Conservation (phyloP, 139 green algal species). For the Chlamydomonas sp. region DNA sequence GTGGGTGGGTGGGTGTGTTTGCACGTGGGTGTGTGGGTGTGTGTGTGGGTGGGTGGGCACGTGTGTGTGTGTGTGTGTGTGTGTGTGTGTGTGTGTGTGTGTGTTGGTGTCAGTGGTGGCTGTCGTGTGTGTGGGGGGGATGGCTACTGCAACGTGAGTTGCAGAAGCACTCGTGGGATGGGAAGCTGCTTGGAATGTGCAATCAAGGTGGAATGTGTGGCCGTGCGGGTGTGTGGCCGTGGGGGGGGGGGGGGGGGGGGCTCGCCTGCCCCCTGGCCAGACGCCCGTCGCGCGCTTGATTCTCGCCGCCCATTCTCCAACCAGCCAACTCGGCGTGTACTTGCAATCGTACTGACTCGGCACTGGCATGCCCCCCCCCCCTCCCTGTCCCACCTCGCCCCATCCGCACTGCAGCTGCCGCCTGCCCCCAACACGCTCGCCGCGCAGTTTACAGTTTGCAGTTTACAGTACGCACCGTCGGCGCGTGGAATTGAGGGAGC, state of each 20-base stretch:
- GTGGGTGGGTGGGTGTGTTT: conserved; percentile 62
- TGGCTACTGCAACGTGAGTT: no score
- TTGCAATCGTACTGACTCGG: conserved; percentile 7
- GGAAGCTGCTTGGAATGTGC: no score
- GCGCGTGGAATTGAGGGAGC: no score
- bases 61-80: conserved; percentile 35
- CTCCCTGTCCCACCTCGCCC: no score
- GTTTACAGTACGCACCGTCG: no score
- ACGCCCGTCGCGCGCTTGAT: neutral
- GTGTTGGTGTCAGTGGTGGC: conserved; percentile 53
- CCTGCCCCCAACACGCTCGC: conserved; percentile 21
- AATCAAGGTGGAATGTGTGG: no score
- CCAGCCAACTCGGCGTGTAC: conserved; percentile 19
- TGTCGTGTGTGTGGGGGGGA: conserved; percentile 51
- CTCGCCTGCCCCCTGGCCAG: conserved; percentile 7
- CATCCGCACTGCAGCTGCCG: no score
- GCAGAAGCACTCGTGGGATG: no score
- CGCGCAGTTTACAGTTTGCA: no score
- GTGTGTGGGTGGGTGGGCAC: conserved; percentile 47
- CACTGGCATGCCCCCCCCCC: no score
- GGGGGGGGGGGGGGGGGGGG: conserved; percentile 39
- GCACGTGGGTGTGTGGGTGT: no score
- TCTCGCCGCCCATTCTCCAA: neutral
- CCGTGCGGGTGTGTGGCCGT: conserved; percentile 55
- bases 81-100: conserved; percentile 62